Base-by-base conservation (phyloP, 306 rosid genomes). In the Acacia melanoxylon region DNA sequence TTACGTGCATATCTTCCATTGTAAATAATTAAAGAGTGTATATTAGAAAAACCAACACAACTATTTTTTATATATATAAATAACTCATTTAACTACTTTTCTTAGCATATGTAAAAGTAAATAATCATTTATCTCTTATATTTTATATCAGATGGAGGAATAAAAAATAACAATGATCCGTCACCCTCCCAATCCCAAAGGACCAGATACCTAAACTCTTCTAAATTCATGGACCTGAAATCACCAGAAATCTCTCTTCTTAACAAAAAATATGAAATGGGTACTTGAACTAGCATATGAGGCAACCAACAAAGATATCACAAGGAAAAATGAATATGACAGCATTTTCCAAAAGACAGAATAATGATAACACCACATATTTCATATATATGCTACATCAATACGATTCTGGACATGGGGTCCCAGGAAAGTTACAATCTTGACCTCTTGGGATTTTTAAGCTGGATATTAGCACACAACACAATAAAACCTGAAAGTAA, bases 381-480 rank as follows among this genome's bases (percentile, higher is more conserved):
- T n/a, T 33, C 29, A 72, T 45, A 45, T 8, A 46, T 72, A 72
- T 46, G 24, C 59, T 27, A 5, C 59, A 72, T 46, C 15, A 72
- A 46, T 14, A 15, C 61, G 37, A 3, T 25, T 72, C 24, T 25
- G 41, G 58, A 46, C 25, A 72, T 8, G 7, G 1, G 22, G 19
- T 46, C 76, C 78, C 75, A 78, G 86, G 52, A 75, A 66, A 15
- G 27, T 24, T 2, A 20, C 24, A 44, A 44, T 13, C 58, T 71
- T 44, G 16, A 24, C 27, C 76, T n/a, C 51, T 56, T 17, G 0
- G 56, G 25, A 59, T 71, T 68, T 11, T n/a, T 52, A 75, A 68
- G 87, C 66, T 44, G 33, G 58, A 75, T 62, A 70, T 62, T 48
- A 65, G 49, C 68, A 59, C 54, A 80, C 40, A 20, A 65, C 86